These are phyloP conservation scores for Gynostemma pentaphyllum DNA, from an alignment of 306 rosid genomes.

Conservation along the genomic window DNA sequence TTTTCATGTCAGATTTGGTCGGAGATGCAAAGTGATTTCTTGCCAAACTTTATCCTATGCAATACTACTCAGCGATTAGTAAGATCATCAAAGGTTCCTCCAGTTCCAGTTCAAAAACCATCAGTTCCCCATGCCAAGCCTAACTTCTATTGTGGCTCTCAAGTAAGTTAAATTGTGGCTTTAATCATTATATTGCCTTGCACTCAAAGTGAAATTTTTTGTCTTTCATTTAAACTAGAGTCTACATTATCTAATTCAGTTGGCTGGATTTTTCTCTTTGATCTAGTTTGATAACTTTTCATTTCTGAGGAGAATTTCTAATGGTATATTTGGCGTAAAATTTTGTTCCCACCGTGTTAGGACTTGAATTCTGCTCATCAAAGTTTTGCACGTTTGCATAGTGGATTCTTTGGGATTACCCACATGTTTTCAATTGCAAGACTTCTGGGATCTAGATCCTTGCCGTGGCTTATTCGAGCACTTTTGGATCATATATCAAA, in stretches of 20 bases:
- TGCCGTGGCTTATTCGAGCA: conserved; percentile 94
- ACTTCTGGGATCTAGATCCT: conserved; percentile 89
- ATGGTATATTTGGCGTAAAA: background rate
- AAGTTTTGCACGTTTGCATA: conserved; percentile 85
- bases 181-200: background rate
- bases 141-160: conserved; percentile 86
- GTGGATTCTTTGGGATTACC: conserved; percentile 95
- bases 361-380: conserved; percentile 95
- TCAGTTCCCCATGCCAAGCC: conserved; percentile 93
- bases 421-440: conserved; percentile 76
- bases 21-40: conserved; percentile 93
- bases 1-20: conserved; percentile 66
- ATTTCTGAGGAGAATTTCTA: background rate
- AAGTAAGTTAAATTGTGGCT: conserved; percentile 33
- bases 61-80: conserved; percentile 92
- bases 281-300: background rate
- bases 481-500: conserved; percentile 94
- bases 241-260: background rate
- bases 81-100: conserved; percentile 61
- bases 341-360: conserved; percentile 23
- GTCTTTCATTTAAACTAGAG: background rate
- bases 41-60: conserved; percentile 88
- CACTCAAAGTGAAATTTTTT: background rate
- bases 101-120: conserved; percentile 79
- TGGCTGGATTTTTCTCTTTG: background rate